These are phyloP conservation scores for Misopates orontium DNA, from an alignment of 257 asterid species.

Conservation along the genomic window DNA sequence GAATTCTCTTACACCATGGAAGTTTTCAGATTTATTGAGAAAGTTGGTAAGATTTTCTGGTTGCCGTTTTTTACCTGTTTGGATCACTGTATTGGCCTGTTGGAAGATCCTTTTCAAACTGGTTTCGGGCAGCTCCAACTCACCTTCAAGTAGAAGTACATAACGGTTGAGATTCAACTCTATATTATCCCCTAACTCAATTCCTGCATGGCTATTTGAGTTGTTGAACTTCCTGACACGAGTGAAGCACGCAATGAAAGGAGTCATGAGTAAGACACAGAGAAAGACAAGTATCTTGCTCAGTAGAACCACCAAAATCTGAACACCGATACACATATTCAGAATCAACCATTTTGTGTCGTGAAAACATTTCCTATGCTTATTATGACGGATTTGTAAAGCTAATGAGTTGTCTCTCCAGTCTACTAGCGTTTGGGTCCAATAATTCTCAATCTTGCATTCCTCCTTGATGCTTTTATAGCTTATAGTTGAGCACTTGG, in stretches of 20 bases:
- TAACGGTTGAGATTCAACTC: constrained; percentile 34
- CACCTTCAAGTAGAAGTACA: constrained; percentile 52
- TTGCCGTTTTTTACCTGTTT: constrained; percentile 18
- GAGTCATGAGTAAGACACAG: not conserved
- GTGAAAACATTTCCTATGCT: constrained; percentile 27
- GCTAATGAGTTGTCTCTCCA: constrained; percentile 27
- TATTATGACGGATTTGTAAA: not conserved
- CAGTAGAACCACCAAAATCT: constrained; percentile 30
- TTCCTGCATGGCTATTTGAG: too few relatives aligned
- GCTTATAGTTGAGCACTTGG: not conserved
- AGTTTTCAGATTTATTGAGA: not conserved
- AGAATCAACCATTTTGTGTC: constrained; percentile 24
- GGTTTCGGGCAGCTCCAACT: constrained; percentile 37
- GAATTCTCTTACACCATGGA: not conserved
- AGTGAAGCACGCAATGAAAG: too few relatives aligned
- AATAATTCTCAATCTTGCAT: constrained; percentile 22
- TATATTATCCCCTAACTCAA: too few relatives aligned
- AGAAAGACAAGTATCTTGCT: constrained; percentile 35
- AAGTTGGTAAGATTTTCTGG: constrained; percentile 15
- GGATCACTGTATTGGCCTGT: constrained; percentile 15
- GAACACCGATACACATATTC: constrained; percentile 30
- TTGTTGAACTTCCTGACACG: too few relatives aligned
- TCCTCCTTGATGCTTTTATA: not conserved
- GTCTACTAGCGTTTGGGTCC: constrained; percentile 29
- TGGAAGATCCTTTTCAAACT: constrained; percentile 25